Evolutionary conservation across 2,329 filamentous ascomycete species (phyloP).

Genomic region (Pseudohalonectria lignicola): DNA sequence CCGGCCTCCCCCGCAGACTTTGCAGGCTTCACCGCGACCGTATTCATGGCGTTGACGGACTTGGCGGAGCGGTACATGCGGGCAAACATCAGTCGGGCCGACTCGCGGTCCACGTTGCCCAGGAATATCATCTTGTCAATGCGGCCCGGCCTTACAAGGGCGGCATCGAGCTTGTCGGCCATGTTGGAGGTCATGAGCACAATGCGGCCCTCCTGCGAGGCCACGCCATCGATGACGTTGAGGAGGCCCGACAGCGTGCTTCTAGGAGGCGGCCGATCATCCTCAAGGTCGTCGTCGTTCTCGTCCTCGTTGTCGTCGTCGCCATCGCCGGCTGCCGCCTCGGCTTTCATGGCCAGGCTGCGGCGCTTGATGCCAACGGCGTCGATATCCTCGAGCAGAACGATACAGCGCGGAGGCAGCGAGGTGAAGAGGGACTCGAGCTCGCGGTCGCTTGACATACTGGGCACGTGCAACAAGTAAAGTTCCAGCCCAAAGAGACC

Average conservation of each 20-base stretch:
- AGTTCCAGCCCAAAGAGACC: constrained; percentile 63
- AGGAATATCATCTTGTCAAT: constrained; percentile 56
- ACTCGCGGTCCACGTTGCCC: constrained; percentile 29
- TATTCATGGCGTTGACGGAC: constrained; percentile 7
- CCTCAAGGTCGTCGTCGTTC: constrained; percentile 8
- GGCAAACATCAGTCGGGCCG: constrained; percentile 33
- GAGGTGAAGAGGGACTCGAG: constrained; percentile 20
- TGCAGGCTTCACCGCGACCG: too few species aligned
- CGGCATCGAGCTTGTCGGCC: constrained; percentile 51
- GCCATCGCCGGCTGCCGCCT: constrained; percentile 4
- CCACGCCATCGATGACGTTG: constrained; percentile 62
- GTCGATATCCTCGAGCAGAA: constrained; percentile 47
- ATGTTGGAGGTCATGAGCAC: constrained; percentile 67
- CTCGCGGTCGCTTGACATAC: constrained; percentile 14
- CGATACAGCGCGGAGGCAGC: constrained; percentile 25
- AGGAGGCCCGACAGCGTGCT: constrained; percentile 52
- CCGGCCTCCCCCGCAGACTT: background rate
- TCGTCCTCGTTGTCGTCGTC: constrained; percentile 10
- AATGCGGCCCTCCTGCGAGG: constrained; percentile 57
- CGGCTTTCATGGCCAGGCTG: constrained; percentile 7
- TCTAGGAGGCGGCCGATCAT: constrained; percentile 4
- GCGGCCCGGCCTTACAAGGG: constrained; percentile 53
- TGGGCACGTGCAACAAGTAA: constrained; percentile 59
- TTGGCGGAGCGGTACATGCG: constrained; percentile 26
- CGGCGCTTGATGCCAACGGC: constrained; percentile 32